Evolutionary conservation across 306 rosid genomes (phyloP), one percentile per base, ranked within the genome.

Genomic region (Crotalaria pallida): DNA sequence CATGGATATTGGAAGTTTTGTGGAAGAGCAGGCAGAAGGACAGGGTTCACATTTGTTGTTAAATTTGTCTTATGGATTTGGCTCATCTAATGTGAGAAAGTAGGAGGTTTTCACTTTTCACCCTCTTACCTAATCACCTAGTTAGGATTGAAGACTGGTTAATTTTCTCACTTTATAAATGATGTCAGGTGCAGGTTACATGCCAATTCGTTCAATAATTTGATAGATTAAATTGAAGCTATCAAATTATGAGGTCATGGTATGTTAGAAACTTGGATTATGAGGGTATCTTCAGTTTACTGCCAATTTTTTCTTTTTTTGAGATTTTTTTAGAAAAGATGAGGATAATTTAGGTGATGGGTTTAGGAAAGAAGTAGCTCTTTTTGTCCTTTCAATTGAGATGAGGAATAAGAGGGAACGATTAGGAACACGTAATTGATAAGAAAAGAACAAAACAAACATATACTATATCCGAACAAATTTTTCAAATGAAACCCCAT

Each of bases 341-440:
- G 16, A 74, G 15, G 43, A 59, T 48, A 59, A 58, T 51, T 34
- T 58, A 48, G 50, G 52, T 15, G 48, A 16, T 61, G 44, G 21
- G 24, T 49, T 22, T 19, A 38, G 40, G 16, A 50, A 51, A 23
- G 21, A 24, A 67, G 13, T 2, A 53, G 49, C 21, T 6, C 57
- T 44, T 80, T 22, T 24, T 51, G 67, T 71, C 84, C 88, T 61
- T 51, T 71, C 57, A 77, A 69, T 78, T 5, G 15, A 33, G 87
- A 85, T 75, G 87, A 88, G 85, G 73, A 69, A 77, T 17, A 11
- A 51, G 71, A 63, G 78, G 78, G 50, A 38, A 71, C 3, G 33
- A 62, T 7, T 1, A 43, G 65, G 18, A 63, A 23, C 89, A 80
- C 83, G 86, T 79, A 77, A 10, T 10, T 10, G 22, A 40, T 15